Percentiles rank a stretch among this genome's conserved stretches.
These are phyloP conservation scores for Calvatia gigantea DNA, from an alignment of 768 basidiomycete genomes.

Conservation along the genomic window DNA sequence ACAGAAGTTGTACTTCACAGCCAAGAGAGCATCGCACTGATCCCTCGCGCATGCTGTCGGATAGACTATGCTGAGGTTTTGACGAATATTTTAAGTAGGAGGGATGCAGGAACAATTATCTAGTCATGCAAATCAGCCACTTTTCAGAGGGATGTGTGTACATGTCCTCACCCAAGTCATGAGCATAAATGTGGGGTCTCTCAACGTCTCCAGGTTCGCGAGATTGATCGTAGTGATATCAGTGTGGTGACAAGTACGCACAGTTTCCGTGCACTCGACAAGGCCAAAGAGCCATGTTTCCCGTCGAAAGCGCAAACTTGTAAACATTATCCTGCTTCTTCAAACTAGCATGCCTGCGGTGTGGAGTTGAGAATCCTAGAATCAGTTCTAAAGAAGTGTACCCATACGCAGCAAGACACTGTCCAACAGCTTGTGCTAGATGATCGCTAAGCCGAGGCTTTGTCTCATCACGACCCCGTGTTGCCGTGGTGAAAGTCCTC, in stretches of 20 bases:
- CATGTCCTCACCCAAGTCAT: neutral
- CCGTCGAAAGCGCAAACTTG: neutral
- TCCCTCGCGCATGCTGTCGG: too few species aligned
- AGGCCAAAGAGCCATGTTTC: neutral
- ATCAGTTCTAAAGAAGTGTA: neutral
- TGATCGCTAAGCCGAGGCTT: neutral
- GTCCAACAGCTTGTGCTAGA: neutral
- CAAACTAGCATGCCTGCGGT: neutral
- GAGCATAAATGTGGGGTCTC: neutral
- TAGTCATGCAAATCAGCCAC: too few species aligned
- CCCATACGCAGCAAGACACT: neutral
- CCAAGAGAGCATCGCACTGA: too few species aligned
- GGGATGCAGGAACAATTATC: too few species aligned
- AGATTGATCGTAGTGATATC: neutral
- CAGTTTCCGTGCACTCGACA: neutral
- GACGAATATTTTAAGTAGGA: too few species aligned
- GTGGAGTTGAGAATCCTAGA: too few species aligned
- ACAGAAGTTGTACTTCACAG: too few species aligned
- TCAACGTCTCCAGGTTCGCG: neutral
- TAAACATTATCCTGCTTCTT: neutral
- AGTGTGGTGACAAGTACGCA: neutral
- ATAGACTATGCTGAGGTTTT: too few species aligned
- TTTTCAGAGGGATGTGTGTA: too few species aligned
- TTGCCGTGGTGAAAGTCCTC: neutral
- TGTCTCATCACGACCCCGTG: neutral